A percentile compares a stretch with the other conserved stretches of the same genome.
Evolutionary conservation across 2,329 filamentous ascomycete genomes (phyloP).

Genomic region (Cordyceps cicadae): DNA sequence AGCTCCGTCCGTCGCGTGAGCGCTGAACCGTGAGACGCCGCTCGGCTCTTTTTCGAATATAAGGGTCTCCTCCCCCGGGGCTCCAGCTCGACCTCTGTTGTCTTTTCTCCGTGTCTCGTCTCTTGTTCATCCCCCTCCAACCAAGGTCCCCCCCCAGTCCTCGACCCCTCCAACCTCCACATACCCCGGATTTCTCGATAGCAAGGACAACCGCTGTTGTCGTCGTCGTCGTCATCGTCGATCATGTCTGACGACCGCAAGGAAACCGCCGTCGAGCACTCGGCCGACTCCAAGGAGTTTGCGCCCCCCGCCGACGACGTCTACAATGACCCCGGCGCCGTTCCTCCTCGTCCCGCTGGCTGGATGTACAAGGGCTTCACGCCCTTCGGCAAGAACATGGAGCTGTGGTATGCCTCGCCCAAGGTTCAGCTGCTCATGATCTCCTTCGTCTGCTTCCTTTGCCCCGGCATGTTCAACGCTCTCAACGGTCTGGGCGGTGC

Average conservation of each 20-base stretch:
- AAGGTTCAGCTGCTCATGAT: conserved; percentile 65
- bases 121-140: conserved; percentile 5
- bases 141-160: background rate
- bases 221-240: background rate
- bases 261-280: conserved; percentile 6
- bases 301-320: background rate
- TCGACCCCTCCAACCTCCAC: background rate
- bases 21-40: conserved; percentile 2
- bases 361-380: conserved; percentile 62
- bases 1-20: conserved; percentile 1
- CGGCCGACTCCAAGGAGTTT: conserved; percentile 9
- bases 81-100: background rate
- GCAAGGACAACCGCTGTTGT: background rate
- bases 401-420: conserved; percentile 66
- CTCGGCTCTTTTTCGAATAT: conserved; percentile 5
- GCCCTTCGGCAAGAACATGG: conserved; percentile 36
- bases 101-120: background rate
- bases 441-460: conserved; percentile 47
- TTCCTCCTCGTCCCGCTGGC: conserved; percentile 33
- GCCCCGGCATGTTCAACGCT: conserved; percentile 66
- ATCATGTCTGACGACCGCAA: conserved; percentile 11
- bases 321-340: background rate
- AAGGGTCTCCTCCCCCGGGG: conserved; percentile 9
- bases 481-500: conserved; percentile 57
- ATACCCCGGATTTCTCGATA: conserved; percentile 10